Evolutionary conservation across 2,329 filamentous ascomycete genomes (phyloP).

Genomic region (Beauveria sp.): DNA sequence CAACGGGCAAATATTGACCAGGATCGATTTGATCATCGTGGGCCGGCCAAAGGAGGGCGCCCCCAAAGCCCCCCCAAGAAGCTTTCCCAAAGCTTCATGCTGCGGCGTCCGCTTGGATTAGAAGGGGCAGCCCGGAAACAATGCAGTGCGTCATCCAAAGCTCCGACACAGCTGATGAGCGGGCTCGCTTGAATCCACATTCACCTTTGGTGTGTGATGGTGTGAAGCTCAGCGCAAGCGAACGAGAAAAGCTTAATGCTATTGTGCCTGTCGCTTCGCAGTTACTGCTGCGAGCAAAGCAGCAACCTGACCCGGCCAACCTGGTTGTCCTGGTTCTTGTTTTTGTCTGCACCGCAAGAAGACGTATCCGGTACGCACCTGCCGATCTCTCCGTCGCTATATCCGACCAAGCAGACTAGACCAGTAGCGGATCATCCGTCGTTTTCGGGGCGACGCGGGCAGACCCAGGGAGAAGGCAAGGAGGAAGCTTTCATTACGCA

Average conservation of each 20-base stretch:
- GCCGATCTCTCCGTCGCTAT: not conserved
- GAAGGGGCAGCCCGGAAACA: not conserved
- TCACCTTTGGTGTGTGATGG: not conserved
- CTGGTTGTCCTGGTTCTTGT: not conserved
- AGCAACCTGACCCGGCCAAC: not conserved
- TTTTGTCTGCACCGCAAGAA: not conserved
- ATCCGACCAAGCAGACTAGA: not conserved
- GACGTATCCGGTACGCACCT: not conserved
- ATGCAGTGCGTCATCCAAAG: not conserved
- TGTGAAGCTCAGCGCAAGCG: not conserved
- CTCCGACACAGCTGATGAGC: not conserved
- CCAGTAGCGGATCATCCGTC: constrained; percentile 2
- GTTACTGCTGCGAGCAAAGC: not conserved
- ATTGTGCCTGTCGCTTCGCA: not conserved
- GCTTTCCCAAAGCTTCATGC: not conserved
- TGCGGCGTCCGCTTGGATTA: not conserved
- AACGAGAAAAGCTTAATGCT: not conserved
- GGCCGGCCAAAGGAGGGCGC: not conserved
- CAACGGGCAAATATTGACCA: not conserved
- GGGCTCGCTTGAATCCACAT: not conserved
- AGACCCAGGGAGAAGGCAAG: not conserved
- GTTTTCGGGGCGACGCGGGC: not conserved
- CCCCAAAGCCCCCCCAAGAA: no score
- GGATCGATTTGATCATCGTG: not conserved
- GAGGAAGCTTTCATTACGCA: not conserved